These are phyloP conservation scores for Astragalus glycyphyllos DNA, from an alignment of 306 rosid species.

Conservation along the genomic window DNA sequence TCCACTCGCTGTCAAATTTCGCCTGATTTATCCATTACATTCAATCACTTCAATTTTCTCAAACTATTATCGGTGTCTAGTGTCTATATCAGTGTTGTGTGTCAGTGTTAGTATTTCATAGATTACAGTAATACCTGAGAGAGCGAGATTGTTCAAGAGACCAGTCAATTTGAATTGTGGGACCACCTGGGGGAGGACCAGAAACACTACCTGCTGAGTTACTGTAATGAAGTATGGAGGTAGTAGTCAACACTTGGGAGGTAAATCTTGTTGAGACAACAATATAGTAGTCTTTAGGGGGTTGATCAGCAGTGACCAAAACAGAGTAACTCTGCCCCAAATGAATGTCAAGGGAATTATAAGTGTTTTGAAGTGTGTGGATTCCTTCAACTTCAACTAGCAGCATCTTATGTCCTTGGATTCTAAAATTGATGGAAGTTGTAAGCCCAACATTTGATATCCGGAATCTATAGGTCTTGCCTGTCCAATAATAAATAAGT, in stretches of 20 bases:
- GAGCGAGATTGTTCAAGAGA: slow-evolving; percentile 90
- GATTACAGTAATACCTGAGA: slow-evolving; percentile 54
- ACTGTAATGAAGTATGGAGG: slow-evolving; percentile 76
- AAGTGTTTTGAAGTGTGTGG: slow-evolving; percentile 80
- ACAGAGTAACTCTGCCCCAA: slow-evolving; percentile 90
- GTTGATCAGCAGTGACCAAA: slow-evolving; percentile 81
- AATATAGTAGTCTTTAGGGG: slow-evolving; percentile 70
- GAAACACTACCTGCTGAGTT: slow-evolving; percentile 69
- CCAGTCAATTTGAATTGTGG: slow-evolving; percentile 80
- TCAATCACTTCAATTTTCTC: too few relatives aligned
- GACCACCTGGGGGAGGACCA: slow-evolving; percentile 83
- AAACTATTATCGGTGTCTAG: too few relatives aligned
- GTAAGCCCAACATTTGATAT: slow-evolving; percentile 87
- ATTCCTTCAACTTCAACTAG: slow-evolving; percentile 94
- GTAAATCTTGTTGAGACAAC: slow-evolving; percentile 78
- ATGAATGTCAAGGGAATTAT: slow-evolving; percentile 84
- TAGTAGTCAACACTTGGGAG: slow-evolving; percentile 62
- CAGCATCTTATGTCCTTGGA: slow-evolving; percentile 82
- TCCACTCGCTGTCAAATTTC: slow-evolving; percentile 89
- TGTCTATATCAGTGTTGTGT: too few relatives aligned
- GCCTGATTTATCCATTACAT: slow-evolving; percentile 48
- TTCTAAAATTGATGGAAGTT: slow-evolving; percentile 81
- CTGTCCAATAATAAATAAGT: slow-evolving; percentile 53
- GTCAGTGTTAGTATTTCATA: background rate
- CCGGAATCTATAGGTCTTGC: slow-evolving; percentile 81